Base-by-base conservation (phyloP, 2,329 filamentous ascomycete genomes). In the Didymosphaeria variabile region DNA sequence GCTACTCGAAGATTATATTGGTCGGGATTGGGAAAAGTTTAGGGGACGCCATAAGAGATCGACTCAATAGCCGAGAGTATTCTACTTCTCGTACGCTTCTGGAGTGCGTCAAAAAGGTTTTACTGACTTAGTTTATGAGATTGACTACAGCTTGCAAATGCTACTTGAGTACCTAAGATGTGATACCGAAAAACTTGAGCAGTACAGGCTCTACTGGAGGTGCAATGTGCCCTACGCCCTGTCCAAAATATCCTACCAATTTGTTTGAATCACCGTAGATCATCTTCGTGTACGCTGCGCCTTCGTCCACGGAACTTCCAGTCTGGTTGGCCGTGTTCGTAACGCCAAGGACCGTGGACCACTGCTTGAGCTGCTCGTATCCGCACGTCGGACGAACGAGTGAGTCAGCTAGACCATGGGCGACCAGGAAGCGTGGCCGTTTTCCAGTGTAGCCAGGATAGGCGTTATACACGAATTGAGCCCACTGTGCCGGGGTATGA, bases 381-480 rank as follows among this genome's bases (percentile, higher is more conserved):
- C 44, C 59, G 58, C 68, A 71, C 42, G 68, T 58, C 21, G 70
- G 69, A 19, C 61, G 55, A 6, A 79, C 72, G 8, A 74, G 63
- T 7, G 60, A 61, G 58, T 79, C 78, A 12, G 63, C 66, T 6
- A 67, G 64, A 21, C 77, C 77, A 56, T 79, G 77, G 52, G 68
- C 76, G 17, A 75, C 72, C 62, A 72, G 64, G 68, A 80, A 68
- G 17, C 73, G 67, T 1, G 77, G 73, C n/a, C 73, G 66, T 19
- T 65, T 60, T 8, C 77, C 77, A 5, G 62, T 71, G 59, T 77
- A 79, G 1, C 71, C 73, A 1, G 77, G 76, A 59, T 78, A 79
- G 12, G 61, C 55, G 29, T 61, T 63, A 2, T 52, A 36, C 13
- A 67, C 65, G 31, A 59, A 61, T 12, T 46, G 6, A 2, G 54